Evolutionary conservation across 805 yeast species (phyloP), one percentile per base, ranked within the genome.

Genomic region (Myxozyma geophila): DNA sequence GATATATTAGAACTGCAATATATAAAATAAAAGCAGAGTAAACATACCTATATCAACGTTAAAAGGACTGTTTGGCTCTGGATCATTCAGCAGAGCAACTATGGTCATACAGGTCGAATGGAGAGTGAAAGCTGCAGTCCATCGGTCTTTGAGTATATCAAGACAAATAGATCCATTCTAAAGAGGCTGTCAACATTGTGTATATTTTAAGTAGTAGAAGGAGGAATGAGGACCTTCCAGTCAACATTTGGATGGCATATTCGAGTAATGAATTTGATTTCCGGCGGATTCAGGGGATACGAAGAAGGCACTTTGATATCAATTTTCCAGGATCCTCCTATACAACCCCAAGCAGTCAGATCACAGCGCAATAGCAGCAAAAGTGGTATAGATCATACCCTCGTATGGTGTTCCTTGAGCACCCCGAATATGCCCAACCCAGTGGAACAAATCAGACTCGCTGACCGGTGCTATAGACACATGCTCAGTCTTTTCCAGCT

Each of bases 281-380:
- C 71, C 5, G 87, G 87, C 0, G 87, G 86, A 43, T 73, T 72
- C 13, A 78, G 71, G 1, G 87, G 87, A 70, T 84, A 84, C 36
- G 72, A 71, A 6, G 60, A 49, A 3, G 81, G 78, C 3, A 82
- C 77, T 12, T 54, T 52, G 40, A 84, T 83, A 13, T 70, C 72
- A 15, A 84, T 72, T 43, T 67, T 70, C 86, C 87, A 84, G 59
- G 74, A 72, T 13, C 87, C 87, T 40, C 79, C 78, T 68, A 80
- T 82, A 68, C 76, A 82, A 76, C 77, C 12, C 80, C 75, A 10
- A 39, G 17, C 19, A 33, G 15, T 33, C 50, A n/a, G 63, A 10
- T 2, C 33, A 46, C 21, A n/a, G 9, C 15, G 17, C 21, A 43
- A n/a, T 15, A 17, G 13, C 9, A 15, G 19, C 17, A 23, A 21